Evolutionary conservation across 2,329 filamentous ascomycete genomes (phyloP).

Genomic region (Didymella segeticola): DNA sequence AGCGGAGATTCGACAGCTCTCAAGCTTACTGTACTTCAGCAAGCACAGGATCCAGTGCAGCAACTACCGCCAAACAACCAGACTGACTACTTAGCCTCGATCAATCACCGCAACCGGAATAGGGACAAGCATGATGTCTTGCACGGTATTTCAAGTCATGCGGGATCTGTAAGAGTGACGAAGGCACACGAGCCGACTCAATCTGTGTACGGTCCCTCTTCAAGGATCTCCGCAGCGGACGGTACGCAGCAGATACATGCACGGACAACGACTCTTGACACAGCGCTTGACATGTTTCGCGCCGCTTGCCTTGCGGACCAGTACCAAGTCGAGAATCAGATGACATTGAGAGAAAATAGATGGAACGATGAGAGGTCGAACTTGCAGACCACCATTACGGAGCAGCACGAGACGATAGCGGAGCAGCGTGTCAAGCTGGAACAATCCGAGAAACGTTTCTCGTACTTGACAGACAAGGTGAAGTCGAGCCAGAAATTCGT

Average conservation of each 20-base stretch:
- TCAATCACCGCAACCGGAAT: no score
- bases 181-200: slow-evolving; percentile 20
- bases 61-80: not conserved
- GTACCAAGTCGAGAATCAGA: not conserved
- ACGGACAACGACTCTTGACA: not conserved
- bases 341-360: not conserved
- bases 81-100: not conserved
- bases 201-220: not conserved
- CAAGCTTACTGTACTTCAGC: not conserved
- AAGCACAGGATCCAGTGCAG: not conserved
- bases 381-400: slow-evolving; percentile 14
- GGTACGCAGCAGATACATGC: not conserved
- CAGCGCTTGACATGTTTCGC: not conserved
- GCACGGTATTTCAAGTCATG: not conserved
- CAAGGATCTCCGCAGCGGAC: not conserved
- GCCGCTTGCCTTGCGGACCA: not conserved
- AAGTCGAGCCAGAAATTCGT: slow-evolving; percentile 34
- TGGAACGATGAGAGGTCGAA: slow-evolving; percentile 13
- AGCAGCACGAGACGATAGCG: slow-evolving; percentile 17
- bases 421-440: slow-evolving; percentile 17
- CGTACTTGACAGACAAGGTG: slow-evolving; percentile 21
- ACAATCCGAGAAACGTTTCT: slow-evolving; percentile 1
- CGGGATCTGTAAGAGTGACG: slow-evolving; percentile 7
- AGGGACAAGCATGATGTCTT: not conserved
- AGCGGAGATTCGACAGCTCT: not conserved